Evolutionary conservation across 345 rosid genomes (phyloP).

Genomic region (Moricandia arvensis): DNA sequence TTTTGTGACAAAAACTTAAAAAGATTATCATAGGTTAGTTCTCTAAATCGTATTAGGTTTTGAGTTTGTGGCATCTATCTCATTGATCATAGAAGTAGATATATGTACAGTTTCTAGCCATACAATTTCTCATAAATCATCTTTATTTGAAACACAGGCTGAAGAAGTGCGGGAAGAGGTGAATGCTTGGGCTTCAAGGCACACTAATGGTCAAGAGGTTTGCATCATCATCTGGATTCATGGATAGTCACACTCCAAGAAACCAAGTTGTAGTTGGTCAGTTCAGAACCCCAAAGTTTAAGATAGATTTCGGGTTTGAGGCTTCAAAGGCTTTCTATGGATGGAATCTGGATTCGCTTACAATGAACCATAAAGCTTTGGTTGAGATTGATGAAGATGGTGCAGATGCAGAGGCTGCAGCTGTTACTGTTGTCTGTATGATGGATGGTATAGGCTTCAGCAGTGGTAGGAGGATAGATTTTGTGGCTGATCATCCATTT

Average conservation of each 20-base stretch:
- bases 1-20: too few relatives aligned
- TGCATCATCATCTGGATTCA: slow-evolving; percentile 6
- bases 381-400: slow-evolving; percentile 18
- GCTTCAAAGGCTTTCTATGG: neutral
- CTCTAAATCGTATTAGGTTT: neutral
- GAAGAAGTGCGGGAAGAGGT: slow-evolving; percentile 7
- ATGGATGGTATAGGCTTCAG: neutral
- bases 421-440: neutral
- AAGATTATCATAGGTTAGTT: too few relatives aligned
- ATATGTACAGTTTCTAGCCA: neutral
- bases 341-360: neutral
- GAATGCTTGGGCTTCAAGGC: neutral
- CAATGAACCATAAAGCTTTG: neutral
- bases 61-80: neutral
- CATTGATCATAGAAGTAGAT: neutral
- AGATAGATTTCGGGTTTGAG: slow-evolving; percentile 20
- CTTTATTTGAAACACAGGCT: neutral
- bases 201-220: slow-evolving; percentile 16
- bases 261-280: neutral
- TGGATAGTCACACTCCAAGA: slow-evolving; percentile 14
- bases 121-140: neutral
- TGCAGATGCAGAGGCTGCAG: slow-evolving; percentile 4
- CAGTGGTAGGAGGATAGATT: neutral
- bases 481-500: slow-evolving; percentile 26
- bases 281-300: slow-evolving; percentile 18